These are phyloP conservation scores for Litsea cubeba DNA, from an alignment of 164 flowering plant species.

Conservation along the genomic window DNA sequence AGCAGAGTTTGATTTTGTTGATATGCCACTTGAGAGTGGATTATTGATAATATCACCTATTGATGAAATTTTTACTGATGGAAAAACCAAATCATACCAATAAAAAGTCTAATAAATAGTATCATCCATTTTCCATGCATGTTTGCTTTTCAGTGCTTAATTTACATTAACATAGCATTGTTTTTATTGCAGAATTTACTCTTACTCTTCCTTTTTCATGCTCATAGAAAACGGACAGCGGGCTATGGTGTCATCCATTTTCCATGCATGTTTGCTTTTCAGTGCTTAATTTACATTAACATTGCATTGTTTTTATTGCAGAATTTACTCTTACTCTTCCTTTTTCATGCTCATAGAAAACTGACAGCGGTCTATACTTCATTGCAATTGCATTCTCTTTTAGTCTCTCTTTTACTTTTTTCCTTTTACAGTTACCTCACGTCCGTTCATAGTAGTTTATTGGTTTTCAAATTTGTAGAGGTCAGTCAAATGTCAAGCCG, in stretches of 20 bases:
- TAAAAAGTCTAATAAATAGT: background rate
- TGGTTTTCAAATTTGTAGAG: slow-evolving; percentile 48
- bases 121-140: background rate
- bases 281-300: background rate
- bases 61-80: no score
- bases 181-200: background rate
- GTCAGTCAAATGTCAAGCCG: slow-evolving; percentile 90
- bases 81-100: no score
- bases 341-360: background rate
- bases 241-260: background rate
- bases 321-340: background rate
- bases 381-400: background rate
- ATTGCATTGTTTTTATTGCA: background rate
- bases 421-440: background rate
- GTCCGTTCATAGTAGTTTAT: background rate
- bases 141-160: background rate
- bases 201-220: background rate
- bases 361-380: background rate
- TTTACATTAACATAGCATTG: background rate
- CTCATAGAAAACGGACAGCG: background rate
- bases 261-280: background rate
- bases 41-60: no score
- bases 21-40: background rate
- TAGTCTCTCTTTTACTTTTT: background rate
- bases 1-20: background rate